These are phyloP conservation scores for Paramarasmius palmivorus DNA, from an alignment of 1,284 basidiomycete genomes.

Conservation along the genomic window DNA sequence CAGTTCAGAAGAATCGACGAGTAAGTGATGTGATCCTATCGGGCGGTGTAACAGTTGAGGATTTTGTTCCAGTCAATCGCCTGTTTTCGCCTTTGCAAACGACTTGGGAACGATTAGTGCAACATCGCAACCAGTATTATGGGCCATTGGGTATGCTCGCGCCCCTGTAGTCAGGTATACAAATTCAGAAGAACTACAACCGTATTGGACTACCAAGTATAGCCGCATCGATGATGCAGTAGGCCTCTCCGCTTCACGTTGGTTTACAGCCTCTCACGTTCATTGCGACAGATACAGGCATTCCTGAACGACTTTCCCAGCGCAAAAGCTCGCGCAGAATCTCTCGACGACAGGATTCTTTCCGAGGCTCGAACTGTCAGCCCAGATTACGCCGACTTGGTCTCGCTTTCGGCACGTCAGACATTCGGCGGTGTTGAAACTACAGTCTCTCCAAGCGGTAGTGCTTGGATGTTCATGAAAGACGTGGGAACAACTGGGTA, in stretches of 20 bases:
- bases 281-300: conserved; percentile 30
- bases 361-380: conserved; percentile 25
- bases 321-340: conserved; percentile 28
- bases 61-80: conserved; percentile 28
- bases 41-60: neutral
- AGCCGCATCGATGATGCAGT: conserved; percentile 21
- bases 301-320: conserved; percentile 38
- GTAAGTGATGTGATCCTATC: neutral
- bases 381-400: conserved; percentile 39
- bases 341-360: conserved; percentile 37
- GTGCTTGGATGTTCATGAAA: conserved; percentile 1
- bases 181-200: conserved; percentile 25
- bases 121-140: conserved; percentile 32
- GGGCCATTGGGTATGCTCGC: conserved; percentile 41
- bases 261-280: neutral
- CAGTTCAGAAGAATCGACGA: neutral
- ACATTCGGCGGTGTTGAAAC: conserved; percentile 29
- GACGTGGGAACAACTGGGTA: neutral
- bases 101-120: conserved; percentile 25
- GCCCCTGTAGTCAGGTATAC: conserved; percentile 35
- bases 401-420: conserved; percentile 42
- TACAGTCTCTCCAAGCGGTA: conserved; percentile 8
- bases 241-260: conserved; percentile 5
- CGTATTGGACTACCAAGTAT: conserved; percentile 33
- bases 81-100: conserved; percentile 34